phyloP scores from a whole-genome alignment of 768 basidiomycete genomes.

The Boletus sensibilis region DNA sequence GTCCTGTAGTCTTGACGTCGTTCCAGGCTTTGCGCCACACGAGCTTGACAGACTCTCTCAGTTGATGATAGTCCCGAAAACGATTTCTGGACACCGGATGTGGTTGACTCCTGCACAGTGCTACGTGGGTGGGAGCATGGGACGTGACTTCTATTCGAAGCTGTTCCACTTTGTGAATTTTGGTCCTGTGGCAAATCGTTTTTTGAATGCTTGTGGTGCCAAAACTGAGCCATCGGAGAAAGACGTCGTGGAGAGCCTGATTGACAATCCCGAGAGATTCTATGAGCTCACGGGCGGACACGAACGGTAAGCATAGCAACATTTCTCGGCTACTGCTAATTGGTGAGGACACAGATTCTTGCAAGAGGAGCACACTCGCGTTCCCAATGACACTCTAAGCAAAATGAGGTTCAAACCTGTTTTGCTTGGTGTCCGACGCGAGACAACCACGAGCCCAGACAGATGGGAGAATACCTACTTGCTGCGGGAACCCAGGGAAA shows the following conservation, averaged over 20 bases:
- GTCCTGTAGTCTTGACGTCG: not conserved
- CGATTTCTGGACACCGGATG: slow-evolving; percentile 27
- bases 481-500: slow-evolving; percentile 63
- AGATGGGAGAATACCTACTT: slow-evolving; percentile 47
- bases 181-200: slow-evolving; percentile 70
- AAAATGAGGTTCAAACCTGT: slow-evolving; percentile 68
- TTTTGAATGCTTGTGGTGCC: slow-evolving; percentile 81
- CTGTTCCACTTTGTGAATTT: slow-evolving; percentile 88
- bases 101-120: slow-evolving; percentile 62
- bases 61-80: slow-evolving; percentile 62
- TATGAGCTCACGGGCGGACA: slow-evolving; percentile 60
- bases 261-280: slow-evolving; percentile 65
- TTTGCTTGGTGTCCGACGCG: slow-evolving; percentile 49
- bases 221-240: slow-evolving; percentile 79
- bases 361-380: slow-evolving; percentile 53
- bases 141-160: slow-evolving; percentile 63
- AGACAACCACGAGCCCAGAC: slow-evolving; percentile 59
- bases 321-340: not conserved
- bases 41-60: slow-evolving; percentile 56
- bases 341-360: slow-evolving; percentile 54
- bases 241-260: slow-evolving; percentile 66
- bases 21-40: slow-evolving; percentile 50
- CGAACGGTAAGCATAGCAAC: slow-evolving; percentile 31
- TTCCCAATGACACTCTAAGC: slow-evolving; percentile 45
- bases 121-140: slow-evolving; percentile 53